Evolutionary conservation across 1,139 yeast species (phyloP).

Genomic region (Lodderomyces oxycetoniae): DNA sequence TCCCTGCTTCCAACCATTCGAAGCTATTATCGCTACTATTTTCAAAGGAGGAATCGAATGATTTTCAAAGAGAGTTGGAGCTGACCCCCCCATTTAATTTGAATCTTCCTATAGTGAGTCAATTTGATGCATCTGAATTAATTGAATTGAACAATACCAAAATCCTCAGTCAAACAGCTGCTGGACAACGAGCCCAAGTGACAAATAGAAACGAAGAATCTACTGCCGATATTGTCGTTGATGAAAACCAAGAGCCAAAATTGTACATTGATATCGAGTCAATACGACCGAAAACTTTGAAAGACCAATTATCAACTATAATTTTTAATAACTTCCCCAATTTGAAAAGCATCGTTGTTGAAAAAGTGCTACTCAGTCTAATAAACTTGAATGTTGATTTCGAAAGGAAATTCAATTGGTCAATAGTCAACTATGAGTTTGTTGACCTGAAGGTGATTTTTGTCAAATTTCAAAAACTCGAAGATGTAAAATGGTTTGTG

Average conservation of each 20-base stretch:
- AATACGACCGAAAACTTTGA: slow-evolving; percentile 29
- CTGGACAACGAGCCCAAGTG: slow-evolving; percentile 3
- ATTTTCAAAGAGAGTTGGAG: no score
- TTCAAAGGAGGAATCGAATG: not conserved
- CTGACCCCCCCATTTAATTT: slow-evolving; percentile 7
- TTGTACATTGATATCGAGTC: slow-evolving; percentile 21
- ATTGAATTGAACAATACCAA: slow-evolving; percentile 22
- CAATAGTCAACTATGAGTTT: slow-evolving; percentile 24
- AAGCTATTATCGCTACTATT: slow-evolving; percentile 15
- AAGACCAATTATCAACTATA: slow-evolving; percentile 37
- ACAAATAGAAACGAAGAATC: slow-evolving; percentile 2
- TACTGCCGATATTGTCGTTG: slow-evolving; percentile 7
- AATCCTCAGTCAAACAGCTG: slow-evolving; percentile 13
- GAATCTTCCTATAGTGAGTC: slow-evolving; percentile 20
- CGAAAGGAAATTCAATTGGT: slow-evolving; percentile 21
- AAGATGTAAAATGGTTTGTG: slow-evolving; percentile 14
- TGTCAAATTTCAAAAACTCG: slow-evolving; percentile 22
- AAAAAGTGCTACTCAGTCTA: slow-evolving; percentile 21
- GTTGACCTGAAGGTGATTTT: slow-evolving; percentile 25
- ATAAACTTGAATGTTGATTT: slow-evolving; percentile 5
- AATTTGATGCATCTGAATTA: slow-evolving; percentile 22
- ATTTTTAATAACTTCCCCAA: slow-evolving; percentile 32
- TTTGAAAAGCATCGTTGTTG: slow-evolving; percentile 26
- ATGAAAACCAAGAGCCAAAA: slow-evolving; percentile 15
- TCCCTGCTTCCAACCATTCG: slow-evolving; percentile 15